Evolutionary conservation across 208 protist species (phyloP).

Genomic region (Acanthamoeba triangularis): DNA sequence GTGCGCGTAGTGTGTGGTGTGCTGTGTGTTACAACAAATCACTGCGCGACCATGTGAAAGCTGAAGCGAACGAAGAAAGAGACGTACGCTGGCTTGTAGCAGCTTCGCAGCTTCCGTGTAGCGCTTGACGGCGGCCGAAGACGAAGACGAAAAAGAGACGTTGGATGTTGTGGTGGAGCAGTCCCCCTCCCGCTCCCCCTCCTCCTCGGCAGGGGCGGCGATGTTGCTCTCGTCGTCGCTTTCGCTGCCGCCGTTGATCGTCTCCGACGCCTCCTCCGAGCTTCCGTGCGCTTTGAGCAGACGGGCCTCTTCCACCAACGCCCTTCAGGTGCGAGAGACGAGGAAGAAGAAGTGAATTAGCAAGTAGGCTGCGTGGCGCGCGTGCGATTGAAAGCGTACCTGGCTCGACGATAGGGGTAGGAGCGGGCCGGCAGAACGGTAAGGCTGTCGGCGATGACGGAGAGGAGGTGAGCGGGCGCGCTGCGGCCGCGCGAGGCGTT

Average conservation of each 20-base stretch:
- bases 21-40: neutral
- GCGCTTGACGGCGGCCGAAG: neutral
- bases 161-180: neutral
- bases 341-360: no score
- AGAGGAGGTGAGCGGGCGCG: neutral
- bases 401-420: slow-evolving; percentile 1
- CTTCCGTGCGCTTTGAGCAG: slow-evolving; percentile 31
- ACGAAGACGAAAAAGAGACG: neutral
- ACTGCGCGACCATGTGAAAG: neutral
- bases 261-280: neutral
- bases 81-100: neutral
- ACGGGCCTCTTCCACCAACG: slow-evolving; percentile 42
- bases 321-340: neutral
- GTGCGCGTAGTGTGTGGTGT: no score
- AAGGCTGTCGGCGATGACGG: slow-evolving; percentile 20
- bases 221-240: neutral
- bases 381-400: neutral
- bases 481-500: neutral
- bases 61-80: neutral
- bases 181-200: neutral
- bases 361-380: no score
- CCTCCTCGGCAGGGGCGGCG: neutral
- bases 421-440: neutral
- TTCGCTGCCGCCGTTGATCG: neutral
- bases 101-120: neutral